A percentile compares a stretch with the other conserved stretches of the same genome.
These are phyloP conservation scores for Gaultheria prostrata DNA, from an alignment of 148 eudicot genomes.

Conservation along the genomic window DNA sequence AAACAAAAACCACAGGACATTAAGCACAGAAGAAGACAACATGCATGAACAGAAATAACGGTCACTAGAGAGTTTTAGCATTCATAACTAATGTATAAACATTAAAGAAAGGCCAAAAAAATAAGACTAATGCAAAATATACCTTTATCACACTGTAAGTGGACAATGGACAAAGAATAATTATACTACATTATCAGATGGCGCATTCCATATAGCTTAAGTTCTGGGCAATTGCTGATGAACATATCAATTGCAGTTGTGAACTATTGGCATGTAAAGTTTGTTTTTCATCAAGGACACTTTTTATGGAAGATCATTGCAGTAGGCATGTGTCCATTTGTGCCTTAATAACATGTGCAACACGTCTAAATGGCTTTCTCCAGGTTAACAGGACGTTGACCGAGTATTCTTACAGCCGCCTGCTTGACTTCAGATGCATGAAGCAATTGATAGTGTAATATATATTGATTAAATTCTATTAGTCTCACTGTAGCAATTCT, in stretches of 20 bases:
- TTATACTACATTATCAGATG: neutral
- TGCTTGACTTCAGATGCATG: neutral
- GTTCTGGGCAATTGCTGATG: neutral
- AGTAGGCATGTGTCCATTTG: neutral
- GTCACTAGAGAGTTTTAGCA: neutral
- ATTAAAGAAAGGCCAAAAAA: no score
- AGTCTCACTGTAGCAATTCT: neutral
- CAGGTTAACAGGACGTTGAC: neutral
- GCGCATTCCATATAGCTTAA: neutral
- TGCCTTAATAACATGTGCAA: neutral
- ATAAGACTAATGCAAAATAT: no score
- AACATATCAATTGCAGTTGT: neutral
- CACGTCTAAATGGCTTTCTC: neutral
- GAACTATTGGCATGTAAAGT: neutral
- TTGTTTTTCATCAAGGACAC: neutral
- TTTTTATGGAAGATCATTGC: neutral
- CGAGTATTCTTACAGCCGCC: neutral
- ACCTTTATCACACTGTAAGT: no score
- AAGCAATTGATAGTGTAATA: neutral
- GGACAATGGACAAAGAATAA: neutral
- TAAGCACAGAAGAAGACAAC: neutral
- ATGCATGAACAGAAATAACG: neutral
- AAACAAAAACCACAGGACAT: constrained; percentile 10
- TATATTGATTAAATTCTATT: neutral
- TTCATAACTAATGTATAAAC: no score